Evolutionary conservation across 2,329 filamentous ascomycete species (phyloP).

Genomic region (Colletotrichum musicola): DNA sequence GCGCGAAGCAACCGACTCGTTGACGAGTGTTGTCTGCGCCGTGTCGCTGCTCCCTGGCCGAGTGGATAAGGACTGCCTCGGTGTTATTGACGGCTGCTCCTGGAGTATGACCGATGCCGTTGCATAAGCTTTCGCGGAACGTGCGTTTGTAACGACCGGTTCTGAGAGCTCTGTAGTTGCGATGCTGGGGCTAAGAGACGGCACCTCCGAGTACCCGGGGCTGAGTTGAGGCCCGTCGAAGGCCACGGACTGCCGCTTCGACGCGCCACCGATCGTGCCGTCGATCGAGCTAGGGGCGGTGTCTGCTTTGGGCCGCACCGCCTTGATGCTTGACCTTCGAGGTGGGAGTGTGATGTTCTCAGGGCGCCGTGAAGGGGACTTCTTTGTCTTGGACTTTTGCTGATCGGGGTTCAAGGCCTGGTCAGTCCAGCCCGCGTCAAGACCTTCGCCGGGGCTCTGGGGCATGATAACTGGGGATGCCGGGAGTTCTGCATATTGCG

Average conservation of each 20-base stretch:
- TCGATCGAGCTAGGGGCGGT: conserved; percentile 15
- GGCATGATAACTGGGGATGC: conserved; percentile 22
- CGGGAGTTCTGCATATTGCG: conserved; percentile 35
- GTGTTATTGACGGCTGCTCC: conserved; percentile 30
- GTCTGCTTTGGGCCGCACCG: neutral
- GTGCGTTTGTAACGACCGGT: conserved; percentile 49
- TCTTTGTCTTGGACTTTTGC: conserved; percentile 5
- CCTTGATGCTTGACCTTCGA: conserved; percentile 18
- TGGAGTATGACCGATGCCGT: conserved; percentile 46
- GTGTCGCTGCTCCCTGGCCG: conserved; percentile 33
- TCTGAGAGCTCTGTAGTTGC: conserved; percentile 47
- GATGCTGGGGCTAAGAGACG: conserved; percentile 50
- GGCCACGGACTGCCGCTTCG: conserved; percentile 18
- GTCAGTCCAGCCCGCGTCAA: conserved; percentile 15
- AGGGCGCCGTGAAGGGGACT: conserved; percentile 10
- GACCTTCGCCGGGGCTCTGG: conserved; percentile 19
- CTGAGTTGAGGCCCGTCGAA: conserved; percentile 29
- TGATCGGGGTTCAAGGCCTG: neutral
- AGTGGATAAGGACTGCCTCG: conserved; percentile 27
- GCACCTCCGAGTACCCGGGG: conserved; percentile 35
- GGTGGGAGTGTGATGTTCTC: conserved; percentile 29
- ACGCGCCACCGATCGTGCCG: conserved; percentile 27
- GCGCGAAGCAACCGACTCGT: conserved; percentile 28
- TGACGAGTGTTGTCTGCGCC: conserved; percentile 28
- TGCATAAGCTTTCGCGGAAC: conserved; percentile 47